Evolutionary conservation across 306 rosid species (phyloP).

Genomic region (Lablab purpureus): DNA sequence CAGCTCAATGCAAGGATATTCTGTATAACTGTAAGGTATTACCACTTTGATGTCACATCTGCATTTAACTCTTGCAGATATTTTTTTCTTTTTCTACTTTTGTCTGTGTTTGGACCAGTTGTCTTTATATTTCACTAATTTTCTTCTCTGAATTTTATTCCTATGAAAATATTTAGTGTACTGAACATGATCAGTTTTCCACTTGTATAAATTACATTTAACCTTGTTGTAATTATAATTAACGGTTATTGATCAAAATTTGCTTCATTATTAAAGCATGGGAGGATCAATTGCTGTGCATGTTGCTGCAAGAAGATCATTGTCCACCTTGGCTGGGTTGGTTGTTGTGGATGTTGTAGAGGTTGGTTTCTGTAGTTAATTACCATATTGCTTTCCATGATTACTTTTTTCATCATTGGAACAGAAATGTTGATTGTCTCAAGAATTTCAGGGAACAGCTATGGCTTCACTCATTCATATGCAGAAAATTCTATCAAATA

Average conservation of each 20-base stretch:
- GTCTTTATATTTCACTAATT: slow-evolving; percentile 24
- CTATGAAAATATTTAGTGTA: slow-evolving; percentile 39
- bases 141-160: slow-evolving; percentile 25
- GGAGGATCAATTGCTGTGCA: slow-evolving; percentile 98
- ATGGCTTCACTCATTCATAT: slow-evolving; percentile 92
- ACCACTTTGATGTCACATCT: slow-evolving; percentile 32
- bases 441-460: slow-evolving; percentile 89
- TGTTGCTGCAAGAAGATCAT: slow-evolving; percentile 73
- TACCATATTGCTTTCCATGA: slow-evolving; percentile 33
- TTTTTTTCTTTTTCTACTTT: background rate
- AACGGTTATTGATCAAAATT: slow-evolving; percentile 26
- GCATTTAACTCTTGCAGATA: slow-evolving; percentile 35
- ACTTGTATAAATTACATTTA: slow-evolving; percentile 10
- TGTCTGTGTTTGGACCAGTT: background rate
- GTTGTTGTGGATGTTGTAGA: slow-evolving; percentile 98
- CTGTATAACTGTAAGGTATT: slow-evolving; percentile 8
- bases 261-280: slow-evolving; percentile 65
- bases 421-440: slow-evolving; percentile 40
- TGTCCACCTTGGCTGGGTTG: slow-evolving; percentile 87
- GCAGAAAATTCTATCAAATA: slow-evolving; percentile 90
- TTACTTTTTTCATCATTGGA: slow-evolving; percentile 24
- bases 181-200: slow-evolving; percentile 25
- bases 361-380: slow-evolving; percentile 58
- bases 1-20: slow-evolving; percentile 34
- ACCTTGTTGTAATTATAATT: slow-evolving; percentile 29